phyloP scores from a whole-genome alignment of 129 eudicot species.

The Tagetes erecta region DNA sequence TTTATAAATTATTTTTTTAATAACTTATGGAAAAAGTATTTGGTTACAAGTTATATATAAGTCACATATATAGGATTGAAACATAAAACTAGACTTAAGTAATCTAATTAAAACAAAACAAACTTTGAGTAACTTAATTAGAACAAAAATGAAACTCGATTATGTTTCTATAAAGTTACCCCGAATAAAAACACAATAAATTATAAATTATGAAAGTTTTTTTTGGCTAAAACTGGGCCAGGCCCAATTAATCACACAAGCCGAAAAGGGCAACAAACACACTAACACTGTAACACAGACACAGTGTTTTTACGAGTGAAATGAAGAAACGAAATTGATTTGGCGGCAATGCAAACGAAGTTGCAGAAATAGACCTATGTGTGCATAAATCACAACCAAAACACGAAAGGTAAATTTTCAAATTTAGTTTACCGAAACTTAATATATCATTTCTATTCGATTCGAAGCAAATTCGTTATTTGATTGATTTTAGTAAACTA shows the following conservation, averaged over 20 bases:
- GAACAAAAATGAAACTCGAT: too few relatives aligned
- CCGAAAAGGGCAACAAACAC: neutral
- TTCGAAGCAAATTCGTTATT: neutral
- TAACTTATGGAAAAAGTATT: too few relatives aligned
- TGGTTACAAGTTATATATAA: too few relatives aligned
- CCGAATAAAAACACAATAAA: too few relatives aligned
- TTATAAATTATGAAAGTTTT: neutral
- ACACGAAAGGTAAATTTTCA: constrained; percentile 5
- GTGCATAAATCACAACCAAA: constrained; percentile 13
- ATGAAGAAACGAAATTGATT: constrained; percentile 30
- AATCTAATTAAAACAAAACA: too few relatives aligned
- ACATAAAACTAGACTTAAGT: too few relatives aligned
- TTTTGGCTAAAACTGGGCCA: neutral
- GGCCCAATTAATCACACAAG: constrained; percentile 21
- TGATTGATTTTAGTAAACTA: neutral
- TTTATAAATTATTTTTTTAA: too few relatives aligned
- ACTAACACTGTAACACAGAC: neutral
- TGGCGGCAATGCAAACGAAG: constrained; percentile 33
- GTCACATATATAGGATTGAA: too few relatives aligned
- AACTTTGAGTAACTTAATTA: too few relatives aligned
- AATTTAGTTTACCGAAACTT: neutral
- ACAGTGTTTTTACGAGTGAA: neutral
- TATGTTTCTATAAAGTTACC: too few relatives aligned
- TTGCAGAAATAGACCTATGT: neutral
- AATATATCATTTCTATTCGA: constrained; percentile 10